Conservation (phyloP, 2,329 filamentous ascomycete species). For the Ascosphaera acerosa region DNA sequence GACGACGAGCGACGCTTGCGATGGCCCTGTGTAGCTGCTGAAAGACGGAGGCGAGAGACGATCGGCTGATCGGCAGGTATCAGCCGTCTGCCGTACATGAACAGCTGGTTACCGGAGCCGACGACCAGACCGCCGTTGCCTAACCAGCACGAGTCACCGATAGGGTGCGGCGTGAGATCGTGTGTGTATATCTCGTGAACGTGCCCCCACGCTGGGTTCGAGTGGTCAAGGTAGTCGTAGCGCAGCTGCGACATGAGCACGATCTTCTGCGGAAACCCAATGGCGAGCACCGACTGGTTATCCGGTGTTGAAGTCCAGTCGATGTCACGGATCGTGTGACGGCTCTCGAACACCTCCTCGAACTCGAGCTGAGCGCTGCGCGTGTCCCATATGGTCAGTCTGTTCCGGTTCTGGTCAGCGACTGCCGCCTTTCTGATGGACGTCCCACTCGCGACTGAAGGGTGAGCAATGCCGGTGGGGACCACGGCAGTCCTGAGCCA, state of each 20-base stretch:
- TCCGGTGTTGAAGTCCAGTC: constrained; percentile 90
- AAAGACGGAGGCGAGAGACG: constrained; percentile 28
- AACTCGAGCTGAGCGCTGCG: constrained; percentile 60
- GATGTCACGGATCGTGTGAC: constrained; percentile 58
- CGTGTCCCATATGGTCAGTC: constrained; percentile 78
- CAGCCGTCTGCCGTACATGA: constrained; percentile 57
- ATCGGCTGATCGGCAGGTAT: constrained; percentile 38
- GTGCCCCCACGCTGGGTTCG: constrained; percentile 68
- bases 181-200: constrained; percentile 62
- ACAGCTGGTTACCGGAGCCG: constrained; percentile 74
- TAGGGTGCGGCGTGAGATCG: constrained; percentile 64
- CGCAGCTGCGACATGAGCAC: constrained; percentile 65
- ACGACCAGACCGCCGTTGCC: constrained; percentile 64
- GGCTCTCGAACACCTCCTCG: constrained; percentile 43
- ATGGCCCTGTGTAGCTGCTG: constrained; percentile 16
- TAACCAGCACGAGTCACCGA: constrained; percentile 83
- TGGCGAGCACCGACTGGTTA: constrained; percentile 64
- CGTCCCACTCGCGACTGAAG: constrained; percentile 59
- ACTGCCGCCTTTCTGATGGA: constrained; percentile 69
- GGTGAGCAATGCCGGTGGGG: constrained; percentile 48
- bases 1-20: no score
- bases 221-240: constrained; percentile 61
- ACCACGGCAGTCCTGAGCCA: constrained; percentile 66
- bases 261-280: constrained; percentile 76
- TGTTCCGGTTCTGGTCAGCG: constrained; percentile 45